Evolutionary conservation across 2,329 filamentous ascomycete species (phyloP).

Genomic region (Neopestalotiopsis sp.): DNA sequence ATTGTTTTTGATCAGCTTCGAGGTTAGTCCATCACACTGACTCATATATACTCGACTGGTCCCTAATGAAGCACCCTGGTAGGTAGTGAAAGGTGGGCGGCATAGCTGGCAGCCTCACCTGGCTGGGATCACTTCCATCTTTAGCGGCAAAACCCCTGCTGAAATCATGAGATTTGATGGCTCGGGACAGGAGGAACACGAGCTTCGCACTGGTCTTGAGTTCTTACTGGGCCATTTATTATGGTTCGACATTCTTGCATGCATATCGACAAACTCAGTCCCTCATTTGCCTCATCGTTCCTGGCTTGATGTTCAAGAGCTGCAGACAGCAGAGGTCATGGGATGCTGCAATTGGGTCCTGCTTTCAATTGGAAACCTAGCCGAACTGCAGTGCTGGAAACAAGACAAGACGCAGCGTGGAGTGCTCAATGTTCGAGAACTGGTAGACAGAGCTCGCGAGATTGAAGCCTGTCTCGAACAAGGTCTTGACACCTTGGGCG

Average conservation of each 20-base stretch:
- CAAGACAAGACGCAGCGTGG: background rate
- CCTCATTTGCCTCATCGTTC: background rate
- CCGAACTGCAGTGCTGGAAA: background rate
- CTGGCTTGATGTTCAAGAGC: background rate
- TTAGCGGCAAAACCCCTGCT: background rate
- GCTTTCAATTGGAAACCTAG: background rate
- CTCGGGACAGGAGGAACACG: background rate
- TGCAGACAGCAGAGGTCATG: background rate
- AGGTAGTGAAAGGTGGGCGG: background rate
- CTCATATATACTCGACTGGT: too few relatives aligned
- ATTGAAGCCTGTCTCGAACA: background rate
- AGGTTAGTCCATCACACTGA: background rate
- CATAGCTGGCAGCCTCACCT: constrained; percentile 1
- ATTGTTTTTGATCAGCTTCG: constrained; percentile 1
- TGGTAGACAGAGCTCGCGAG: background rate
- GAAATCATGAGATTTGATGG: background rate
- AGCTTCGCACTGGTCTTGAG: background rate
- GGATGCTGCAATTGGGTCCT: constrained; percentile 1
- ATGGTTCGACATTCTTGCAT: background rate
- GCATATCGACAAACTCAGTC: background rate
- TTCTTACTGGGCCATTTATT: background rate
- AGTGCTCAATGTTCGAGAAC: background rate
- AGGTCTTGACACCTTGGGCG: background rate
- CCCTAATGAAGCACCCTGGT: background rate
- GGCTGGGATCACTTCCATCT: background rate